These are phyloP conservation scores for Pisolithus microcarpus DNA, from an alignment of 768 basidiomycete genomes.

Conservation along the genomic window DNA sequence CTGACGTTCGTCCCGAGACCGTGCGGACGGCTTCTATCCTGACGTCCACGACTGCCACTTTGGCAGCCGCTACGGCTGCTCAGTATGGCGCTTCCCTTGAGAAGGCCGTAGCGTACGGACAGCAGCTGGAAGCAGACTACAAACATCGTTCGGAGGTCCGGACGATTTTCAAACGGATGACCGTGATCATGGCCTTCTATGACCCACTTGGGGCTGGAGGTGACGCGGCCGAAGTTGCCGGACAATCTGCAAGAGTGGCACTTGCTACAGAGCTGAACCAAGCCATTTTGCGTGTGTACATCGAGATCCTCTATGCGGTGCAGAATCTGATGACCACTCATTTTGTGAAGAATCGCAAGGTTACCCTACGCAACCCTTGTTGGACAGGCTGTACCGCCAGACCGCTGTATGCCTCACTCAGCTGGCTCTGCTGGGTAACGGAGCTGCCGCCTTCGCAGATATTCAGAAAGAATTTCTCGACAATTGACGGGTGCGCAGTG, in stretches of 20 bases:
- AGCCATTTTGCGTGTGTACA: constrained; percentile 67
- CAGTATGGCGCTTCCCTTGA: constrained; percentile 56
- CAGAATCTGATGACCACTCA: constrained; percentile 2
- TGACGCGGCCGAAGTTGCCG: constrained; percentile 58
- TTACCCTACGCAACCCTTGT: constrained; percentile 57
- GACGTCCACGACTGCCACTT: constrained; percentile 18
- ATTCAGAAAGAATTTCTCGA: constrained; percentile 69
- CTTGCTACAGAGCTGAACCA: constrained; percentile 75
- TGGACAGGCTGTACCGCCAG: constrained; percentile 76
- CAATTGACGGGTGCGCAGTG: constrained; percentile 12
- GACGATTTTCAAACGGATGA: constrained; percentile 63
- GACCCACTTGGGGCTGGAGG: constrained; percentile 65
- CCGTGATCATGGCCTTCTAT: constrained; percentile 73
- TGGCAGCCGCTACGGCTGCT: constrained; percentile 21
- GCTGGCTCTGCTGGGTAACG: constrained; percentile 64
- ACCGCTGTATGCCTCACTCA: constrained; percentile 61
- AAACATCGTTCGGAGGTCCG: constrained; percentile 58
- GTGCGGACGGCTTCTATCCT: constrained; percentile 24
- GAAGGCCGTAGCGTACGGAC: constrained; percentile 67
- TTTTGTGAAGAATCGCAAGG: constrained; percentile 62
- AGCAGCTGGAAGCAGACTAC: constrained; percentile 61
- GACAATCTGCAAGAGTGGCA: constrained; percentile 54
- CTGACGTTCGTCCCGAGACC: constrained; percentile 25
- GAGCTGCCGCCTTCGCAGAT: constrained; percentile 76
- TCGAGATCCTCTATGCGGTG: not conserved